phyloP scores from a whole-genome alignment of 1,284 basidiomycete genomes.

The Hemileccinum hortonii region DNA sequence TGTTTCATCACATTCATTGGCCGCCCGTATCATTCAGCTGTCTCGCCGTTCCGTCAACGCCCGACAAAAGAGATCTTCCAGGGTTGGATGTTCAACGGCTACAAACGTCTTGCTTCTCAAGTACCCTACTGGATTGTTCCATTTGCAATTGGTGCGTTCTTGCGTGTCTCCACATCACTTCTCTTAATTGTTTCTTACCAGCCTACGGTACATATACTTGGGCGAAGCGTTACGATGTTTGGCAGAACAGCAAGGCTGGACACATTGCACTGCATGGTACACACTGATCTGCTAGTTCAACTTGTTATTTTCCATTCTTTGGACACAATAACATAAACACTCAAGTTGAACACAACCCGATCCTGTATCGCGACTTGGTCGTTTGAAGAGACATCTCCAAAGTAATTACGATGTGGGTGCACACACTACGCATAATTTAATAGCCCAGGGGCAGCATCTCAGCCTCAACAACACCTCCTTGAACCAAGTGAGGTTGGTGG shows the following conservation, averaged over 20 bases:
- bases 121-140: constrained; percentile 81
- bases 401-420: no score
- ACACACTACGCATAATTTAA: no score
- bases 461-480: no score
- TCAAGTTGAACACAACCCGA: constrained; percentile 5
- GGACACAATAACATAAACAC: constrained; percentile 19
- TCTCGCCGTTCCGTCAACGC: constrained; percentile 81
- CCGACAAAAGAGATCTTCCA: constrained; percentile 71
- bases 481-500: no score
- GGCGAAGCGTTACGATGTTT: constrained; percentile 72
- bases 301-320: constrained; percentile 13
- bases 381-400: no score
- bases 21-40: constrained; percentile 43
- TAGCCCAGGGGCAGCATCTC: no score
- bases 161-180: not conserved
- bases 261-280: constrained; percentile 53
- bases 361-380: not conserved
- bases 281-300: constrained; percentile 19
- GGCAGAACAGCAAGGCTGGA: constrained; percentile 79
- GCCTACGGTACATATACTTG: constrained; percentile 85
- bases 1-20: not conserved
- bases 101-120: constrained; percentile 73
- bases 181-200: constrained; percentile 33
- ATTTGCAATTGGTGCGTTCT: constrained; percentile 68
- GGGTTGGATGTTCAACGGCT: constrained; percentile 86